phyloP scores from a whole-genome alignment of 768 basidiomycete genomes.

The Tulasnella sp. region DNA sequence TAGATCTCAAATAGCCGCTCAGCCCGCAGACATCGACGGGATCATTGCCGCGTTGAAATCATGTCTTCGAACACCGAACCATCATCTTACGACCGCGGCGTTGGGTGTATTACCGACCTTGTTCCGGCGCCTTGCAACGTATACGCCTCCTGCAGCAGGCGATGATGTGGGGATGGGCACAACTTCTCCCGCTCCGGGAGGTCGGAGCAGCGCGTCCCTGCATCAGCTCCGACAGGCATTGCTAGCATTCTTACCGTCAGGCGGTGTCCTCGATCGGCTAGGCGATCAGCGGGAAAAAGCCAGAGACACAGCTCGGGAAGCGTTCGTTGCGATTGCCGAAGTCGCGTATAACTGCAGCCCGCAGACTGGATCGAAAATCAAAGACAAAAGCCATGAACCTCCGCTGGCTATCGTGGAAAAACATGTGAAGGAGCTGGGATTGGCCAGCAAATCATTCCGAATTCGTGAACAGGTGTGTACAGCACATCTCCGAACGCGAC shows the following conservation, averaged over 20 bases:
- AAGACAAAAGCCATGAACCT: conserved; percentile 54
- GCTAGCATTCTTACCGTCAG: conserved; percentile 56
- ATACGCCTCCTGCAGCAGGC: conserved; percentile 36
- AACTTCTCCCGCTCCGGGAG: conserved; percentile 32
- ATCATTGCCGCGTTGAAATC: conserved; percentile 60
- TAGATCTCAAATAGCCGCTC: conserved; percentile 14
- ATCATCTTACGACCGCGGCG: conserved; percentile 70
- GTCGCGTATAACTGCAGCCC: conserved; percentile 52
- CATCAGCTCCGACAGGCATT: conserved; percentile 57
- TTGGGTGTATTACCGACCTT: conserved; percentile 57
- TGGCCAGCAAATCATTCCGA: conserved; percentile 76
- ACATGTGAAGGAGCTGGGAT: conserved; percentile 56
- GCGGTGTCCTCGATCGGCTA: conserved; percentile 71
- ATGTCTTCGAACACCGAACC: conserved; percentile 69
- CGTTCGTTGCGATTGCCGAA: conserved; percentile 63
- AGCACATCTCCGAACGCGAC: too few relatives aligned
- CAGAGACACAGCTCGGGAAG: conserved; percentile 64
- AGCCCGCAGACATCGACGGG: conserved; percentile 67
- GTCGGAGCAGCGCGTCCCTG: conserved; percentile 20
- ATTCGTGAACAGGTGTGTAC: conserved; percentile 71
- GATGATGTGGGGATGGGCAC: conserved; percentile 18
- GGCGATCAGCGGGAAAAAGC: conserved; percentile 65
- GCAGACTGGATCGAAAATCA: conserved; percentile 31
- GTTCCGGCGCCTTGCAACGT: conserved; percentile 40
- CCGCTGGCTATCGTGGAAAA: conserved; percentile 62